Percentiles rank a stretch among this genome's conserved stretches.
These are phyloP conservation scores for Cubamyces lactineus DNA, from an alignment of 768 basidiomycete species.

Conservation along the genomic window DNA sequence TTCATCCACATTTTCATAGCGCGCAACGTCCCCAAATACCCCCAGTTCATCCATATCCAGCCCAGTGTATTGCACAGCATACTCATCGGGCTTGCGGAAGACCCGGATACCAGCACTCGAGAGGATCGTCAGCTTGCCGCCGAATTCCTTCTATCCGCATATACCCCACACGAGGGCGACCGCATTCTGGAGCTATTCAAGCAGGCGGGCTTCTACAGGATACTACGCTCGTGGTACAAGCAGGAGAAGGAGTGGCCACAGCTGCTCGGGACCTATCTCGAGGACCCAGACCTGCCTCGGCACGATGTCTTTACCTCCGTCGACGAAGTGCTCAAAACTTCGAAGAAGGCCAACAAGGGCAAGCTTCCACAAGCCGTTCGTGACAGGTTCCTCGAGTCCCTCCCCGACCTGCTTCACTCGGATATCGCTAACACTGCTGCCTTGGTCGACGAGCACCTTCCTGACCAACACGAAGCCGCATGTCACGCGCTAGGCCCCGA, in stretches of 20 bases:
- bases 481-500: constrained; percentile 51
- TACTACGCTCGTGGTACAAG: constrained; percentile 79
- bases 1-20: constrained; percentile 96
- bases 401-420: constrained; percentile 65
- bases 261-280: constrained; percentile 72
- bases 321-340: constrained; percentile 59
- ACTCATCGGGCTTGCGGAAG: constrained; percentile 76
- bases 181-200: constrained; percentile 71
- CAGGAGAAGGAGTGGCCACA: constrained; percentile 77
- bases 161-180: constrained; percentile 81
- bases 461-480: constrained; percentile 67
- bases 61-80: constrained; percentile 73
- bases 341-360: constrained; percentile 51
- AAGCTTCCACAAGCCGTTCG: constrained; percentile 59
- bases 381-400: constrained; percentile 53
- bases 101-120: constrained; percentile 73
- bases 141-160: constrained; percentile 90
- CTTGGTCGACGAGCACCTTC: constrained; percentile 70
- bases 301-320: constrained; percentile 68
- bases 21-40: constrained; percentile 95
- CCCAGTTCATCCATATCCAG: constrained; percentile 76
- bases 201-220: constrained; percentile 86
- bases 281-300: constrained; percentile 65
- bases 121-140: constrained; percentile 96
- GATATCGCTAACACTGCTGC: constrained; percentile 70